Base-by-base conservation (phyloP, 495 filamentous ascomycete species). In the Mytilinidion resinicola region DNA sequence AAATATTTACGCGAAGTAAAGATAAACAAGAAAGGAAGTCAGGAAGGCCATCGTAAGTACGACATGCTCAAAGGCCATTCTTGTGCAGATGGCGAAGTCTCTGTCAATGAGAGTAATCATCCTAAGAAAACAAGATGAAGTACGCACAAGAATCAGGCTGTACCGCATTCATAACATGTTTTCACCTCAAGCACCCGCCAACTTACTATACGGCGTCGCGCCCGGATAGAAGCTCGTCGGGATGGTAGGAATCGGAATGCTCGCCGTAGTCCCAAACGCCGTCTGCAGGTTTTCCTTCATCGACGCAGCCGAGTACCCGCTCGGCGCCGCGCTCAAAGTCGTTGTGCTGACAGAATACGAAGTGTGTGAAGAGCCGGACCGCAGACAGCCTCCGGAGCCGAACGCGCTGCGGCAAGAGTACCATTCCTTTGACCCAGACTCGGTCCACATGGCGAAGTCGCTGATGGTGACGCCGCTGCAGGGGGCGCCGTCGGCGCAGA, bases 371-470 rank as follows among this genome's bases (percentile, higher is more conserved):
- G 34, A 34, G 7, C 68, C 71, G 15, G 57, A 52, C 49, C 71
- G 51, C 8, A 80, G 65, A 57, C 80, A 81, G 43, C 72, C 76
- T 3, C 79, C 78, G 0, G 67, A 68, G 14, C 78, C 78, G 43
- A 78, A 82, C 21, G 76, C 78, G 50, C 71, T 80, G 49, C 76
- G 70, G 65, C 78, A 82, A 15, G 60, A 56, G 60, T 81, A 77
- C 46, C 65, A 69, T 51, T 81, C 72, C 14, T 56, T 67, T 17
- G 66, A 63, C 10, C 79, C 78, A 5, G 67, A 62, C 51, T 82
- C 77, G 9, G 82, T 84, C 82, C 81, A 84, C 74, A 85, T 81
- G n/a, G 70, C 64, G 49, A 83, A 79, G 59, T 83, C 75, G 14
- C 70, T 62, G 52, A 84, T 73, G 8, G 68, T 77, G 53, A 84